Base-by-base conservation (phyloP, 495 filamentous ascomycete species). In the Neurospora africana region DNA sequence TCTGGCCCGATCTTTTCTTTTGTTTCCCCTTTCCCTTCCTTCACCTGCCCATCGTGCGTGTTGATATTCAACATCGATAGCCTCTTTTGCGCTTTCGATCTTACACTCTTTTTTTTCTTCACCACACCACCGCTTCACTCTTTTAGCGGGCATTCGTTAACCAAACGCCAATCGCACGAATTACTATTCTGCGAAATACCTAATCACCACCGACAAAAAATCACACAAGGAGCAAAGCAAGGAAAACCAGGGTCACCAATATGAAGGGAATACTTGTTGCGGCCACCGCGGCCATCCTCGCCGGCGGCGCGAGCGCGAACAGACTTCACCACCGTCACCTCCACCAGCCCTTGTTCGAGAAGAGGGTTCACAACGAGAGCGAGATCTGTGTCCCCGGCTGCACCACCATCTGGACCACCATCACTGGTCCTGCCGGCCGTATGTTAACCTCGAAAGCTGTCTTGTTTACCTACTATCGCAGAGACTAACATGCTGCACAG, bases 71-170 rank as follows among this genome's bases (percentile, higher is more conserved):
- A 80, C 78, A 78, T 78, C 79, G 86, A 85, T 83, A 85, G 86
- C 84, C 78, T 85, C 82, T 74, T 78, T 82, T 78, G 79, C 81
- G 83, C 86, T 86, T 80, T 86, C 78, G 79, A 79, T 79, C 75
- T 83, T 79, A 78, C 74, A 83, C 82, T 78, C 78, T 75, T 71
- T 75, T 74, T 75, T 77, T 74, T 61, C 68, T 82, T 84, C 83
- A 65, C 53, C 83, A 77, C 83, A 90, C 87, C 80, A 94, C 93
- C 92, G 93, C 93, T 95, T 94, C 93, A 95, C 91, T 96, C 93
- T 78, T 96, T 96, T 86, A 95, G 93, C 93, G 92, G 93, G 91
- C 92, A 91, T 85, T 95, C 92, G 83, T 93, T 94, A 65, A 65
- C 83, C 77, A 74, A 23, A 58, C 47, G 47, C 47, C 47, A 58